These are phyloP conservation scores for Malus fusca DNA, from an alignment of 306 rosid species.

Conservation along the genomic window DNA sequence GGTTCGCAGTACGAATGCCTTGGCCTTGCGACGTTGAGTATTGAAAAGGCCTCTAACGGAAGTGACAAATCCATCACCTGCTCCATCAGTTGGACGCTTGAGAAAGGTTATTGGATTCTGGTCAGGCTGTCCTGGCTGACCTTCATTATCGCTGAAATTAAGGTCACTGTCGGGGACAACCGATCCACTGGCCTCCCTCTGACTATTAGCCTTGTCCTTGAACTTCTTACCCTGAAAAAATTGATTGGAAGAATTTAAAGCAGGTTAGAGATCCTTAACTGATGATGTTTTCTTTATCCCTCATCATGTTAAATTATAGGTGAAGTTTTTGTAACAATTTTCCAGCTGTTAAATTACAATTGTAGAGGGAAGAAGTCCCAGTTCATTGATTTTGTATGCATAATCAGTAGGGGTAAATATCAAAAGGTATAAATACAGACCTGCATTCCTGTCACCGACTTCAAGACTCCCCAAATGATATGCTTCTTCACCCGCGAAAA, in stretches of 20 bases:
- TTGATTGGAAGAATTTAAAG: conserved; percentile 5
- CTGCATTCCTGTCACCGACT: conserved; percentile 99
- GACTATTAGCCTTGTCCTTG: conserved; percentile 77
- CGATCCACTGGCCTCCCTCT: conserved; percentile 44
- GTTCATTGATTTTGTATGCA: background rate
- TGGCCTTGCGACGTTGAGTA: conserved; percentile 89
- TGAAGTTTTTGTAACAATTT: too few species aligned
- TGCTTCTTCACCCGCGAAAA: conserved; percentile 97
- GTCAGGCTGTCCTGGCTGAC: conserved; percentile 63
- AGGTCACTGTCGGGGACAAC: conserved; percentile 74
- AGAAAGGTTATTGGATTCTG: conserved; percentile 70
- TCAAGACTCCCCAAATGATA: conserved; percentile 97
- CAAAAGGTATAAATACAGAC: conserved; percentile 24
- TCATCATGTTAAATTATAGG: too few species aligned
- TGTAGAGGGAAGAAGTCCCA: background rate
- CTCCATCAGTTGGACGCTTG: conserved; percentile 91
- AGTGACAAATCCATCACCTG: conserved; percentile 99
- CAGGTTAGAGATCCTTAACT: background rate
- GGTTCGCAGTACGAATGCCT: conserved; percentile 84
- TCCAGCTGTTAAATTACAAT: background rate
- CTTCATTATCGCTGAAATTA: conserved; percentile 87
- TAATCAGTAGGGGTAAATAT: background rate
- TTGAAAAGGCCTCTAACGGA: conserved; percentile 86
- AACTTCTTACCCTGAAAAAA: conserved; percentile 80
- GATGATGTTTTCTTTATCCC: too few species aligned